phyloP scores from a whole-genome alignment of 208 protist genomes.

The Trypanosoma scelopori region DNA sequence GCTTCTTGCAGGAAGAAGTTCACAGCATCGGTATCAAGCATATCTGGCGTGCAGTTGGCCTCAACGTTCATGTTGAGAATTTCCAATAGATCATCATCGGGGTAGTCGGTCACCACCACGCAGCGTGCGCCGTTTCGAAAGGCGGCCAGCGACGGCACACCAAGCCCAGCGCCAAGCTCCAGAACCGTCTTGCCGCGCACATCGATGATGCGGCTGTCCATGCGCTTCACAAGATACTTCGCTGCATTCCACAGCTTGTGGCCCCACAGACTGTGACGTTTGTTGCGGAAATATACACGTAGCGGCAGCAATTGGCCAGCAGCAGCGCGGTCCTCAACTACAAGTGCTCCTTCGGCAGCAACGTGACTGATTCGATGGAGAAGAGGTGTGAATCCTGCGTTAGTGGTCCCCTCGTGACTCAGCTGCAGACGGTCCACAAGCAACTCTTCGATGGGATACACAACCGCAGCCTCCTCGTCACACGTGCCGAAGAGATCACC shows the following conservation, averaged over 20 bases:
- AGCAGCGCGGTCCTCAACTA: conserved; percentile 24
- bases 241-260: conserved; percentile 88
- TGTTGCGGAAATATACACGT: conserved; percentile 68
- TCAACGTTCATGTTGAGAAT: conserved; percentile 75
- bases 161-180: conserved; percentile 86
- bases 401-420: conserved; percentile 47
- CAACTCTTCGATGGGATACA: conserved; percentile 62
- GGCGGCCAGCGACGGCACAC: conserved; percentile 70
- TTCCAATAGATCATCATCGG: conserved; percentile 70
- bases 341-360: background rate
- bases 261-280: conserved; percentile 87
- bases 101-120: conserved; percentile 85
- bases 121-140: conserved; percentile 68
- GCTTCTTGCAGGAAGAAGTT: conserved; percentile 25
- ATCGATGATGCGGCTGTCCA: conserved; percentile 72
- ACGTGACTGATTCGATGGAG: conserved; percentile 45
- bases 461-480: conserved; percentile 22
- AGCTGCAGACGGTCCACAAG: conserved; percentile 45
- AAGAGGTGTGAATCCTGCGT: conserved; percentile 46
- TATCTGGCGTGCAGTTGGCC: conserved; percentile 55
- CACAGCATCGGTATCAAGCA: conserved; percentile 48
- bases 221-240: conserved; percentile 87
- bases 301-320: conserved; percentile 30
- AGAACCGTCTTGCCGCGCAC: conserved; percentile 71
- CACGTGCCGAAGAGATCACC: conserved; percentile 51